These are phyloP conservation scores for Dryas alaskensis DNA, from an alignment of 306 rosid genomes.

Conservation along the genomic window DNA sequence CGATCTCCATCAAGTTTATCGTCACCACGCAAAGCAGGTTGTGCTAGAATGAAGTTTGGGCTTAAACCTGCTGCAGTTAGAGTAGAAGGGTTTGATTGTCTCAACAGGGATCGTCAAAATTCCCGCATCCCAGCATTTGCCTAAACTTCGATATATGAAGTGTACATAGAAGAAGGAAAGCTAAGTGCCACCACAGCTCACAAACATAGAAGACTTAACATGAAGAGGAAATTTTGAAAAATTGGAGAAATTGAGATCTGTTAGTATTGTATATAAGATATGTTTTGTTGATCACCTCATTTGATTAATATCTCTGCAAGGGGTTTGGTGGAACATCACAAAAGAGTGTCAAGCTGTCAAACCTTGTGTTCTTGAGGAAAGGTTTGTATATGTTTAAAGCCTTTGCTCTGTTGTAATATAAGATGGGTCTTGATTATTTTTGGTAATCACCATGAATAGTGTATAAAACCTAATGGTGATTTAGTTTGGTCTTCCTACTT, in stretches of 20 bases:
- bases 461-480: slow-evolving; percentile 42
- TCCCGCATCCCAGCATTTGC: slow-evolving; percentile 81
- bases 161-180: slow-evolving; percentile 68
- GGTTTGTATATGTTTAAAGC: slow-evolving; percentile 42
- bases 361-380: slow-evolving; percentile 48
- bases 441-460: slow-evolving; percentile 45
- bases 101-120: slow-evolving; percentile 75
- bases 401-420: slow-evolving; percentile 45
- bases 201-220: slow-evolving; percentile 39
- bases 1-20: slow-evolving; percentile 58
- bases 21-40: slow-evolving; percentile 66
- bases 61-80: slow-evolving; percentile 83
- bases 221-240: slow-evolving; percentile 36
- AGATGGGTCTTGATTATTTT: slow-evolving; percentile 27
- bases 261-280: slow-evolving; percentile 39
- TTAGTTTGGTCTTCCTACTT: slow-evolving; percentile 31
- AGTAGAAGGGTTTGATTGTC: slow-evolving; percentile 94
- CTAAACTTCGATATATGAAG: slow-evolving; percentile 45
- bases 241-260: slow-evolving; percentile 33
- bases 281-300: slow-evolving; percentile 33
- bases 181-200: slow-evolving; percentile 47
- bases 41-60: slow-evolving; percentile 64
- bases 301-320: slow-evolving; percentile 27
- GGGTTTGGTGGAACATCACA: slow-evolving; percentile 34
- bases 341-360: slow-evolving; percentile 24